Evolutionary conservation across 352 stramenopile species (phyloP), one percentile per base, ranked within the genome.

Genomic region (Pythium folliculosum): DNA sequence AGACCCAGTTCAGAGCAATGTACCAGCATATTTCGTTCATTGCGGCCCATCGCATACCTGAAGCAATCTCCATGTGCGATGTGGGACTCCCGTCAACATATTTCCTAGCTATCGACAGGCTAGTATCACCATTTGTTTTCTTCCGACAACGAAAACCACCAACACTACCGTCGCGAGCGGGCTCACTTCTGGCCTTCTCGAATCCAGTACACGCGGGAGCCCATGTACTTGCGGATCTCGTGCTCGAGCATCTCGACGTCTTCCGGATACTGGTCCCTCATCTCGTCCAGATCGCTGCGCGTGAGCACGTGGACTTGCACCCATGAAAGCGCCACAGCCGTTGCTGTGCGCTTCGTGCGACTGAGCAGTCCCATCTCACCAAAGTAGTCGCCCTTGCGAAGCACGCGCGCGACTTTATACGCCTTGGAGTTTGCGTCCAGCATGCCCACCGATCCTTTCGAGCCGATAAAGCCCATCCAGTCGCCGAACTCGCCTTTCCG

Each of bases 381-480:
- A 63, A 92, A 90, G 64, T 91, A 92, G 27, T 92, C 82, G 22
- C 84, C 84, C 50, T 50, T 88, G 17, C 78, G 77, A 40, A 93
- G 70, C 22, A 91, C 87, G n/a, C 81, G 71, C 12, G 90, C 86
- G 52, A 93, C 82, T 47, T 85, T 82, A 21, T 75, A 66, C 17
- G 32, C 60, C n/a, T 79, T 40, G 0, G 78, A 77, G 6, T 72
- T 77, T 6, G 84, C 80, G 45, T 90, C 84, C 6, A 93, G 66
- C 22, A 93, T 72, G 10, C 81, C 83, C 2, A 91, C 82, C 1
- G 76, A 81, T 0, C 83, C 85, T 64, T 88, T 91, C 16, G 80
- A 89, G 13, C 82, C 82, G 48, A 92, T 90, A 56, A 93, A 91
- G 7, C 83, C 85, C 85, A 93, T 93, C 85, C 85, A 93, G 69